phyloP scores from a whole-genome alignment of 257 asterid species.

The Solanum sejunctum region DNA sequence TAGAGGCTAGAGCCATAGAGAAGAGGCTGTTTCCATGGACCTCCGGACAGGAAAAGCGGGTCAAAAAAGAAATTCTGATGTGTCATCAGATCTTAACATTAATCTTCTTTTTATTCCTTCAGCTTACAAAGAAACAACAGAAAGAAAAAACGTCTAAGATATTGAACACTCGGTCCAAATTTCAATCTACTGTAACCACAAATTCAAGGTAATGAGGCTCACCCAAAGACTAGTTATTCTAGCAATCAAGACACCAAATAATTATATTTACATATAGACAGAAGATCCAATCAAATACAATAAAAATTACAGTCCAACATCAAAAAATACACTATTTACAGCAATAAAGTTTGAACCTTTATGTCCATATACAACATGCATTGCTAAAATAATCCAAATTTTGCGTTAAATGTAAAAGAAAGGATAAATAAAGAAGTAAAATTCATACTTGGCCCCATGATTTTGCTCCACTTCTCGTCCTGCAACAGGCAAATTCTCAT shows the following conservation, averaged over 20 bases:
- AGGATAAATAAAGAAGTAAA: slow-evolving; percentile 7
- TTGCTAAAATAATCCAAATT: background rate
- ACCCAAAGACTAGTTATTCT: background rate
- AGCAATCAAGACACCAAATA: background rate
- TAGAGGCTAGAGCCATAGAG: too few species aligned
- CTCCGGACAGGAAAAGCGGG: background rate
- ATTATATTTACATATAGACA: background rate
- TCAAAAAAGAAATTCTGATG: background rate
- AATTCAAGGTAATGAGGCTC: background rate
- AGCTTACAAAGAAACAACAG: background rate
- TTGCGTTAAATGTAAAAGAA: background rate
- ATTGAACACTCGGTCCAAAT: background rate
- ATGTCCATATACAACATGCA: background rate
- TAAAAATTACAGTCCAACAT: background rate
- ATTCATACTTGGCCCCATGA: slow-evolving; percentile 38
- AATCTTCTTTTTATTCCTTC: background rate
- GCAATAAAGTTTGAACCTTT: background rate
- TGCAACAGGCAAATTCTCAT: slow-evolving; percentile 17
- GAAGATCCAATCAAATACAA: background rate
- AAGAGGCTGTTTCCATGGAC: too few species aligned
- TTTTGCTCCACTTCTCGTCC: slow-evolving; percentile 16
- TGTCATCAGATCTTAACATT: background rate
- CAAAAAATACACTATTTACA: background rate
- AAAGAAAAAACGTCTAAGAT: background rate
- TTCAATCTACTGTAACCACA: background rate